Percentiles rank a stretch among this genome's conserved stretches.
These are phyloP conservation scores for Fusarium goolgardi DNA, from an alignment of 2,329 filamentous ascomycete species.

Conservation along the genomic window DNA sequence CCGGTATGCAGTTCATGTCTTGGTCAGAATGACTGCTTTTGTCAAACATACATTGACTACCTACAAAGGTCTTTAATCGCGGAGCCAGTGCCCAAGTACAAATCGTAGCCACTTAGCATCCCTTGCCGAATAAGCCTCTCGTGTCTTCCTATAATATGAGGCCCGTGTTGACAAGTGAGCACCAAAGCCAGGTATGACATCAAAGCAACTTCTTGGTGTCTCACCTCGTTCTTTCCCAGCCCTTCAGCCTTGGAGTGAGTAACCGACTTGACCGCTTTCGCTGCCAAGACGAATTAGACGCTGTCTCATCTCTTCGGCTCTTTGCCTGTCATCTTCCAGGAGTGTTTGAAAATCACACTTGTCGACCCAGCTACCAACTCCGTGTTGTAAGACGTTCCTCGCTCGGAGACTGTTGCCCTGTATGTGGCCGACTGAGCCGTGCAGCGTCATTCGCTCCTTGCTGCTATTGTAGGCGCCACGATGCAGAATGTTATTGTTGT, in stretches of 20 bases:
- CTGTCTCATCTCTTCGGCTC: constrained; percentile 73
- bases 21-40: background rate
- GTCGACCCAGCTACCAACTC: constrained; percentile 74
- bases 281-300: constrained; percentile 71
- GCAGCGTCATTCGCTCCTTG: constrained; percentile 75
- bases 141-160: background rate
- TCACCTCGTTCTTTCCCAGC: constrained; percentile 6
- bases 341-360: constrained; percentile 66
- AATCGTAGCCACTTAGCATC: background rate
- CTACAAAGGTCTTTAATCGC: background rate
- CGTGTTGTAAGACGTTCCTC: constrained; percentile 81
- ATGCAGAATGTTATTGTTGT: constrained; percentile 90
- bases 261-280: constrained; percentile 71
- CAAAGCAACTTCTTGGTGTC: constrained; percentile 21
- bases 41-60: background rate
- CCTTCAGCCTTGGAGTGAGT: constrained; percentile 65
- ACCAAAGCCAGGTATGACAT: constrained; percentile 19
- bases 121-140: background rate
- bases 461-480: constrained; percentile 71
- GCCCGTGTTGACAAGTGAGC: constrained; percentile 1
- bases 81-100: background rate
- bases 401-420: constrained; percentile 67
- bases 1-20: background rate
- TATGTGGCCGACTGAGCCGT: constrained; percentile 75
- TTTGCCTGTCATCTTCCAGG: constrained; percentile 55